Evolutionary conservation across 2,329 filamentous ascomycete genomes (phyloP), one percentile per base, ranked within the genome.

Genomic region (Colletotrichum sp.): DNA sequence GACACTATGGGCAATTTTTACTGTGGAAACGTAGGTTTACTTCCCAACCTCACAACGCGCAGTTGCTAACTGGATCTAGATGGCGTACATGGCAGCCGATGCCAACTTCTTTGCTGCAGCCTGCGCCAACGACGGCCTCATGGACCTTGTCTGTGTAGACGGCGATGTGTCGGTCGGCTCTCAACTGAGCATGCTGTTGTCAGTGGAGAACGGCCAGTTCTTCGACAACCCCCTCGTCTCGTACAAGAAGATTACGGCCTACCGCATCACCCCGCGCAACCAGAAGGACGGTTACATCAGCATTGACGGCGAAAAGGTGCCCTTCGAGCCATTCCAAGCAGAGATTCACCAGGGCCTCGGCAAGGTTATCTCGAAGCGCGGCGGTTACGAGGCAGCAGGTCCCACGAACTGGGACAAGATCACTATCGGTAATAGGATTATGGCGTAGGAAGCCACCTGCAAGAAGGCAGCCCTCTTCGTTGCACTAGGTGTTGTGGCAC

Each of bases 1-100:
- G 92, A 97, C 77, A 95, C 93, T 34, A 87, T 99, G 71, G 96
- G 96, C 63, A 98, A 95, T 81, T 98, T 99, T 83, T 99, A 98
- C 85, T 95, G 93, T 36, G 97, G 97, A 77, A 99, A 98, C 83
- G 92, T 93, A 82, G 86, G 91, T 32, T 16, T 39, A 30, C 24
- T 39, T 14, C 12, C n/a, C 7, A n/a, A 13, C 10, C 18, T 13
- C 12, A 3, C 14, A 74, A 12, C 32, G 48, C 26, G 10, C 10
- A 21, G 7, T 24, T 43, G 57, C 76, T 82, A 61, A 79, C 69
- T 26, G 39, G 14, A 10, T 9, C 12, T 69, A 94, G 92, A 98
- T 99, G 93, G 92, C 94, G 28, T 98, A 94, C 84, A 96, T 99
- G 95, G 93, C 96, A 0, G 90, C 95, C 14, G 93, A 96, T 78